Base-by-base conservation (phyloP, 192 early-diverging fungal genomes). In the Podila epigama region DNA sequence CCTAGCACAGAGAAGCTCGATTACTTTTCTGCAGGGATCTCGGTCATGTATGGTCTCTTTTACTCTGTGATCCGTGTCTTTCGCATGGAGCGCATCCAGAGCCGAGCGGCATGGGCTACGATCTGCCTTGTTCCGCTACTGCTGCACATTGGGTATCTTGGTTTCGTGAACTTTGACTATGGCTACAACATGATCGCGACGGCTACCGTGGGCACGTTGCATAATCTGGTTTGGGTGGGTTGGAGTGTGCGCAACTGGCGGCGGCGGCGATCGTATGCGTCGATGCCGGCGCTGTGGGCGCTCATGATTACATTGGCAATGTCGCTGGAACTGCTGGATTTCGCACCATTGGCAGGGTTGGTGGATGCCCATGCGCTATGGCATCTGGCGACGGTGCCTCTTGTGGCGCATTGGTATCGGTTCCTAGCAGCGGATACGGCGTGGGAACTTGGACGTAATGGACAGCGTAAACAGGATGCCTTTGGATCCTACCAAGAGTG, bases 311-410 rank as follows among this genome's bases (percentile, higher is more conserved):
- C 87, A 11, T 20, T 79, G 51, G 94, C 95, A 20, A 95, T 95
- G 88, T 73, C 87, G 25, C 80, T 97, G 9, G 98, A 99, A 80
- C 53, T 96, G 32, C 89, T 97, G 63, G 98, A 99, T 82, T 99
- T 99, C 62, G 86, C 97, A 20, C 97, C 98, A 8, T 50, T 91
- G 10, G 79, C 79, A 59, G 91, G 93, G 32, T 75, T 89, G 10
- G 65, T 98, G 25, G 98, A 99, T 79, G 97, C 98, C 0, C 98
- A 99, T 68, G 83, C 93, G 16, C 68, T 98, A n/a, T 99, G 98
- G 98, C 98, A 99, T 84, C 88, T 88, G 2, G 89, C 92, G 0
- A 99, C 98, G 9, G 90, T 94, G 20, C 92, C 92, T 15, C 71
- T 98, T 33, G 81, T 92, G 7, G 67, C 77, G 0, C 68, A 93